These are phyloP conservation scores for Aspergillus avenaceus DNA, from an alignment of 495 filamentous ascomycete species.

Conservation along the genomic window DNA sequence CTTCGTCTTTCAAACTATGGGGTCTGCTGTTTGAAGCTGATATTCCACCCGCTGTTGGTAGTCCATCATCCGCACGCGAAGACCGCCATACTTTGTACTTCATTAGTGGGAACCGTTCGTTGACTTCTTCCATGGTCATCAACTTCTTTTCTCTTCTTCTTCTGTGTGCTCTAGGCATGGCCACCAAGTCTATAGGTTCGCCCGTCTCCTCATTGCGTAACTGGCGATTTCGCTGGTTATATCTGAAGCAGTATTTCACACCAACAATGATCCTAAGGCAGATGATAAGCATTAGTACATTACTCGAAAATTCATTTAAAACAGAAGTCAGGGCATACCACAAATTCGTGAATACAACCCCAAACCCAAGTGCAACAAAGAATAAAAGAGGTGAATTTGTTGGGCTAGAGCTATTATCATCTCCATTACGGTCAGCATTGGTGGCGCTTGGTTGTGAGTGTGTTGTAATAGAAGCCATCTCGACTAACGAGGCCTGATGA, in stretches of 20 bases:
- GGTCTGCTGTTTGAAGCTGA: conserved; percentile 53
- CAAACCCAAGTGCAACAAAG: conserved; percentile 95
- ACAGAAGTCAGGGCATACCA: conserved; percentile 57
- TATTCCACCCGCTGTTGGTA: conserved; percentile 82
- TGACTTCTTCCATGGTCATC: conserved; percentile 98
- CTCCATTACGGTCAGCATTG: conserved; percentile 13
- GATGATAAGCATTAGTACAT: neutral
- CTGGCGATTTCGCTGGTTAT: conserved; percentile 89
- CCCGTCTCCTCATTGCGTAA: conserved; percentile 76
- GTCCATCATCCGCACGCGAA: conserved; percentile 73
- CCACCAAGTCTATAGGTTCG: conserved; percentile 75
- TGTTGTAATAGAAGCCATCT: conserved; percentile 24
- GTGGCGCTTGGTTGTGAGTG: conserved; percentile 17
- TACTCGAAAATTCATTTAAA: neutral
- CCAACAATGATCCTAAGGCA: conserved; percentile 93
- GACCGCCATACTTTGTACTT: conserved; percentile 97
- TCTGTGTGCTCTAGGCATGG: conserved; percentile 75
- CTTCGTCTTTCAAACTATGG: conserved; percentile 22
- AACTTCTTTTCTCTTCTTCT: conserved; percentile 91
- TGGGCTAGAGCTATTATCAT: conserved; percentile 39
- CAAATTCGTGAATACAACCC: conserved; percentile 97
- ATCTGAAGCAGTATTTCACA: conserved; percentile 98
- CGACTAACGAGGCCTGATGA: neutral
- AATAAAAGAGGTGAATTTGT: conserved; percentile 92
- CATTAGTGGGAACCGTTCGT: conserved; percentile 88